Base-by-base conservation (phyloP, 108 stramenopile genomes). In the Conticribra guillardii region DNA sequence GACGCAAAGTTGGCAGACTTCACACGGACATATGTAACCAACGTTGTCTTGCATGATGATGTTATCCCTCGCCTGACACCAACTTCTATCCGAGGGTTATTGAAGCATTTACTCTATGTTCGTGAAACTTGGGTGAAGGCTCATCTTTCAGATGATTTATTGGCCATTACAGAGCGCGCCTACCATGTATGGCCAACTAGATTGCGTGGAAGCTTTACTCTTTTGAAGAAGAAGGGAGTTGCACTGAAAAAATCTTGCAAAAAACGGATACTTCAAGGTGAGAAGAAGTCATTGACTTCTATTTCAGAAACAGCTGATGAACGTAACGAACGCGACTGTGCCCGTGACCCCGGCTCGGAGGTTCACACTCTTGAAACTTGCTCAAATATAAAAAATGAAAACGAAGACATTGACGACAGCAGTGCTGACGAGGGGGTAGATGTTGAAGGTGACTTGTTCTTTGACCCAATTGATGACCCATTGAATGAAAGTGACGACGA, bases 61-160 rank as follows among this genome's bases (percentile, higher is more conserved):
- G 92, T 96, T 41, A 85, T 98, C 31, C 96, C 96, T 1, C 90
- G 96, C 1, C 75, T 98, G 60, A 98, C 96, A 29, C 94, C 96
- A 8, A 90, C 86, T 31, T 89, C 87, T 48, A 93, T 96, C 29
- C 85, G 96, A 24, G 85, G 82, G 1, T 74, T 96, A 47, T 60
- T 97, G 71, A 90, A 91, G 61, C 93, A 96, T 60, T 79, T 98
- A 9, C 75, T 96, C 45, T 75, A 88, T 54, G 87, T 94, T 58
- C 83, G 91, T 31, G 89, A 94, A 60, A 92, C 91, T 41, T 92
- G 95, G 93, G 93, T 94, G 8, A 88, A 89, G 60, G 76, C 71
- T 19, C 90, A 94, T 71, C 82, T 94, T 17, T 79, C 83, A 49
- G 82, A 87, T 56, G 93, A 94, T 79, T 54, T 91, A 14, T 65